phyloP scores from a whole-genome alignment of 768 basidiomycete species.

The Kwoniella dejecticola region DNA sequence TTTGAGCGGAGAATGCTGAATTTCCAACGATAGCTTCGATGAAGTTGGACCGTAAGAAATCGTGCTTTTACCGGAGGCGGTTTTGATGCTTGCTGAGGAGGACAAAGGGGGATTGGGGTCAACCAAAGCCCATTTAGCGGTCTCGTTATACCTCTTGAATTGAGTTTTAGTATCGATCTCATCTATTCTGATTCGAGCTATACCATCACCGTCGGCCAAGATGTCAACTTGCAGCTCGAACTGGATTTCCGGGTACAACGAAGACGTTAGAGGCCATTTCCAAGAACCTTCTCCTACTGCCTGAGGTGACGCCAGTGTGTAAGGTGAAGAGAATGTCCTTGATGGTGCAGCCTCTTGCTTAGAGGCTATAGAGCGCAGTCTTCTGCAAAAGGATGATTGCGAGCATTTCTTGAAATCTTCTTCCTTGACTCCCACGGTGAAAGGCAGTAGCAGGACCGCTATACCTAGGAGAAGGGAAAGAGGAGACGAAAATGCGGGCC shows the following conservation, averaged over 20 bases:
- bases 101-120: conserved; percentile 65
- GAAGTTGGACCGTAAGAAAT: conserved; percentile 68
- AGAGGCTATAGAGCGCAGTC: conserved; percentile 77
- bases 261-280: conserved; percentile 73
- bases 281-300: conserved; percentile 56
- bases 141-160: conserved; percentile 85
- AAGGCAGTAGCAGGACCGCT: conserved; percentile 1
- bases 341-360: conserved; percentile 64
- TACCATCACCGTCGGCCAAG: conserved; percentile 71
- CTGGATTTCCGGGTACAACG: conserved; percentile 77
- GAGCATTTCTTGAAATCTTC: conserved; percentile 92
- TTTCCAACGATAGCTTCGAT: conserved; percentile 63
- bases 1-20: conserved; percentile 74
- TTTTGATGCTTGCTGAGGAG: conserved; percentile 22
- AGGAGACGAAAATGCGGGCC: too few species aligned
- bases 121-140: conserved; percentile 83
- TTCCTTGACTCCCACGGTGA: conserved; percentile 56
- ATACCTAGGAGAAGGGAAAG: background rate
- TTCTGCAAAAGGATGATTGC: conserved; percentile 94
- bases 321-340: conserved; percentile 78
- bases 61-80: conserved; percentile 54
- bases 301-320: conserved; percentile 64
- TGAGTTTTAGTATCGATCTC: conserved; percentile 68
- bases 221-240: conserved; percentile 81
- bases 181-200: conserved; percentile 90